A percentile compares a stretch with the other conserved stretches of the same genome.
Conservation (phyloP, 2,329 filamentous ascomycete genomes). For the Neodidymelliopsis sp. region DNA sequence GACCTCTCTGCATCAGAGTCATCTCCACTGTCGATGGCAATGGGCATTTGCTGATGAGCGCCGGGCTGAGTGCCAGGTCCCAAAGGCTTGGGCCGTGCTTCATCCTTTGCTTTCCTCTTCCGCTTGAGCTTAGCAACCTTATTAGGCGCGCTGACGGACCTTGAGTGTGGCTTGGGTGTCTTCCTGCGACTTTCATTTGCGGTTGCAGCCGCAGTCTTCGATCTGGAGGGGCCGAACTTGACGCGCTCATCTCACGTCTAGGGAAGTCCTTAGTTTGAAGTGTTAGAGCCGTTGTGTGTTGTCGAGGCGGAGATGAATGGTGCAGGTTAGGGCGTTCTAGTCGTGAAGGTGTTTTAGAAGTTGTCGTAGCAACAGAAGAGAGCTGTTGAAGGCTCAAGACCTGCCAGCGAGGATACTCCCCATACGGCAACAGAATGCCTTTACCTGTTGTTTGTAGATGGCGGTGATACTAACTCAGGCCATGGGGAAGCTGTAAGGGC, state of each 20-base stretch:
- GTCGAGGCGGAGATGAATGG: neutral
- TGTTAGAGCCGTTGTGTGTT: neutral
- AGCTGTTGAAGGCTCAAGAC: neutral
- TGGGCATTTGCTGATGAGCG: constrained; percentile 9
- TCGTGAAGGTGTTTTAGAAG: neutral
- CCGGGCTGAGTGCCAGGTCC: constrained; percentile 2
- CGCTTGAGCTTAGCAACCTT: neutral
- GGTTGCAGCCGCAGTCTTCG: neutral
- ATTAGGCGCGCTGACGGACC: neutral
- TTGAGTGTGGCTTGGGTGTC: neutral
- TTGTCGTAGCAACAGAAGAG: neutral
- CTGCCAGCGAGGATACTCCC: neutral
- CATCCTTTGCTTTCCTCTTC: neutral
- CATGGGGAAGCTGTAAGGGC: constrained; percentile 19
- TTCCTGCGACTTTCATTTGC: constrained; percentile 2
- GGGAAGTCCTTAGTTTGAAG: neutral
- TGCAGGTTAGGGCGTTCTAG: neutral
- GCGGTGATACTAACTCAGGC: constrained; percentile 11
- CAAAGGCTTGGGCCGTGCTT: neutral
- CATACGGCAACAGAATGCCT: neutral
- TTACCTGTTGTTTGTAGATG: neutral
- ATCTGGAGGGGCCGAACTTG: neutral
- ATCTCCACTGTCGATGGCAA: constrained; percentile 21
- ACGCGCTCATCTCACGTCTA: neutral
- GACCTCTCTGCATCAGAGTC: neutral